Base-by-base conservation (phyloP, 2,329 filamentous ascomycete species). In the Colletotrichum lini region DNA sequence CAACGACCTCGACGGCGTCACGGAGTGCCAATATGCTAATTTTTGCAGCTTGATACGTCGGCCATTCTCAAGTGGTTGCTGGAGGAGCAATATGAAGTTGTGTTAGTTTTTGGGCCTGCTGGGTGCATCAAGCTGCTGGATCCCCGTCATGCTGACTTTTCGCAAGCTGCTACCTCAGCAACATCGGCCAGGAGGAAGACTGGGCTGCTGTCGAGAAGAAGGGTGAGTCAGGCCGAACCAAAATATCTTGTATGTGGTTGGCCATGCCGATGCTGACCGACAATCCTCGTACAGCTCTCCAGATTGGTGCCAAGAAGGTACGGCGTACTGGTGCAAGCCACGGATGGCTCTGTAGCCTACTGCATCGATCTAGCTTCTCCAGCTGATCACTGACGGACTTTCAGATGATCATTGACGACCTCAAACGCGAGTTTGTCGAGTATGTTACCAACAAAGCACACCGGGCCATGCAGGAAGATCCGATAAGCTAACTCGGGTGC, bases 171-270 rank as follows among this genome's bases (percentile, higher is more conserved):
- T 84, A 81, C 75, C 84, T 92, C 80, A 91, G 89, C 81, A 86
- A 93, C 83, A 89, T 92, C 77, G 91, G 92, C 57, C 91, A 93
- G 81, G 88, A 90, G 75, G 92, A 94, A 83, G 91, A 94, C 82
- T 94, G 89, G 75, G 87, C 88, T 67, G 90, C 88, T 68, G 93
- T 91, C 61, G 89, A 92, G 82, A 86, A 87, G 77, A 94, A 94
- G 86, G 92, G 92, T 65, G 13, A 26, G 67, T 54, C n/a, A 7
- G 9, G 30, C 30, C 30, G 30, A 35, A 35, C 8, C 30, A 35
- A 35, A 35, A 35, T 9, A 3, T 10, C 2, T 3, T n/a, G 18
- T 47, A 9, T 42, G 21, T n/a, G 15, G 18, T 3, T 47, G 44
- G 30, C 30, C 8, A 9, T 47, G 16, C n/a, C 9, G 6, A n/a